A percentile compares a stretch with the other conserved stretches of the same genome.
Conservation (phyloP, 257 asterid genomes). For the Capsicum rhomboideum region DNA sequence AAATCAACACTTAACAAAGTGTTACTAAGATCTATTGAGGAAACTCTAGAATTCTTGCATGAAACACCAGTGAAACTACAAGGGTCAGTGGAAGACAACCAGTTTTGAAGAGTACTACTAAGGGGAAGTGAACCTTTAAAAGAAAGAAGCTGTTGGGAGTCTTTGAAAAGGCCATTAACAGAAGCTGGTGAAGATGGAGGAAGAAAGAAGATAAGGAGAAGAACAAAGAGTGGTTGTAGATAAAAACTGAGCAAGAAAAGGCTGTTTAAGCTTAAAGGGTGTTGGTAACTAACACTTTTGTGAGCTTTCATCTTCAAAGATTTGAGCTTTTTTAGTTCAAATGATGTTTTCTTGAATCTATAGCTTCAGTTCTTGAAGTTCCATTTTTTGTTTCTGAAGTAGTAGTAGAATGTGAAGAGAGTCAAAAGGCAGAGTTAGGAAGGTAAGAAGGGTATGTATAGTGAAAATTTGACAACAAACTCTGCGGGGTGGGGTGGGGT, state of each 20-base stretch:
- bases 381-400: constrained; percentile 24
- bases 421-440: constrained; percentile 44
- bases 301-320: constrained; percentile 36
- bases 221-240: constrained; percentile 2
- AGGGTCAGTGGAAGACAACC: constrained; percentile 49
- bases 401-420: constrained; percentile 13
- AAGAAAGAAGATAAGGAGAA: constrained; percentile 5
- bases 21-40: constrained; percentile 56
- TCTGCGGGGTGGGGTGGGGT: neutral
- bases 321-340: neutral
- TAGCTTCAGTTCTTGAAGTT: constrained; percentile 28
- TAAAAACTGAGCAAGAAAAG: constrained; percentile 6
- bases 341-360: constrained; percentile 1
- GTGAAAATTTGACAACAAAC: neutral
- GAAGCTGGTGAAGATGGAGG: constrained; percentile 13
- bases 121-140: constrained; percentile 52
- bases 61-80: constrained; percentile 63
- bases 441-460: constrained; percentile 50
- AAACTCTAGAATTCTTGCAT: constrained; percentile 44
- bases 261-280: constrained; percentile 16
- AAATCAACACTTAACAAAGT: constrained; percentile 41
- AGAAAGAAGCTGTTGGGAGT: constrained; percentile 55
- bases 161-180: constrained; percentile 17
- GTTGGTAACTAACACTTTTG: constrained; percentile 11
- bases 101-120: constrained; percentile 34